Conservation (phyloP, 2,329 filamentous ascomycete genomes). For the Talaromyces albobiverticillius region DNA sequence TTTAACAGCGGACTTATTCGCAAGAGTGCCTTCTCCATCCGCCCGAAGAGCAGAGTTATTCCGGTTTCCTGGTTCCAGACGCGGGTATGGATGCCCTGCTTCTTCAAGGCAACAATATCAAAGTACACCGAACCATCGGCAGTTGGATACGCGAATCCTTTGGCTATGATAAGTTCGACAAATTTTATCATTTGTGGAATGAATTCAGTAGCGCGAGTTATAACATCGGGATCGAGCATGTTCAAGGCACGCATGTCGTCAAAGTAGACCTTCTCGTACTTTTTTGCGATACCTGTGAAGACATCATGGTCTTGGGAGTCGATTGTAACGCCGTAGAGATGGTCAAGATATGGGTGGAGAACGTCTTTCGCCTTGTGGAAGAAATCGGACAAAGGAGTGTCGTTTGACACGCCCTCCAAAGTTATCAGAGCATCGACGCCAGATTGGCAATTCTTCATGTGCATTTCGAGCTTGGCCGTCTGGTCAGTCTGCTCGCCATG, state of each 20-base stretch:
- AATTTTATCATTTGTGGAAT: constrained; percentile 82
- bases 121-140: constrained; percentile 88
- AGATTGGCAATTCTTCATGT: constrained; percentile 59
- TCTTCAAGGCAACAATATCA: constrained; percentile 79
- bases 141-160: constrained; percentile 77
- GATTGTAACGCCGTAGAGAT: constrained; percentile 54
- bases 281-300: constrained; percentile 80
- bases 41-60: constrained; percentile 79
- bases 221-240: constrained; percentile 72
- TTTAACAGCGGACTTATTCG: constrained; percentile 62
- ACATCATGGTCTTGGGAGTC: constrained; percentile 64
- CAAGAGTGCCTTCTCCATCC: constrained; percentile 82
- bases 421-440: constrained; percentile 39
- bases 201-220: constrained; percentile 88
- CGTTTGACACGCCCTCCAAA: constrained; percentile 24
- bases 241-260: constrained; percentile 85
- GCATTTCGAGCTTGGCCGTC: constrained; percentile 88
- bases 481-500: constrained; percentile 65
- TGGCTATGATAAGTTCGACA: constrained; percentile 75
- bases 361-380: constrained; percentile 62
- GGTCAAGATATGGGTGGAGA: constrained; percentile 77
- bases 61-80: constrained; percentile 78
- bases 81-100: constrained; percentile 78
- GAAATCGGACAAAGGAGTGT: constrained; percentile 40
- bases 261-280: constrained; percentile 80